A percentile compares a stretch with the other conserved stretches of the same genome.
Evolutionary conservation across 768 basidiomycete genomes (phyloP).

Genomic region (Lactarius hatsudake): DNA sequence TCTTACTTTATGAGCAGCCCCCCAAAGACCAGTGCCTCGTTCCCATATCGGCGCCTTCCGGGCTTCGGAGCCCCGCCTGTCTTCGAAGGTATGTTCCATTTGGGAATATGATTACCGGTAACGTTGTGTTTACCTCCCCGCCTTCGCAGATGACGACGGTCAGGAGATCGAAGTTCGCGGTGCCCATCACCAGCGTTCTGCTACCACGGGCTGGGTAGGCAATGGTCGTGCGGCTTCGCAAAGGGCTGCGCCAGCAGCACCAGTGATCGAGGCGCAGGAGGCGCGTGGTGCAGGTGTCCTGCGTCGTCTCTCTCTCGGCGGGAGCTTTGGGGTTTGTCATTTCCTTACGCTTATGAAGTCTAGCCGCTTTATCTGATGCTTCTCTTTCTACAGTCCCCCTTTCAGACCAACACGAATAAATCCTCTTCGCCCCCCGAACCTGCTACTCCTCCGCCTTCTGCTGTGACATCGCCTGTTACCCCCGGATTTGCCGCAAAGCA

Average conservation of each 20-base stretch:
- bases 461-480: conserved; percentile 1
- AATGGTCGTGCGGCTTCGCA: conserved; percentile 53
- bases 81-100: conserved; percentile 23
- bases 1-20: conserved; percentile 25
- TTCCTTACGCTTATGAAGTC: background rate
- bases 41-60: conserved; percentile 20
- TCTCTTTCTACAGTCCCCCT: conserved; percentile 23
- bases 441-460: conserved; percentile 23
- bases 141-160: conserved; percentile 19
- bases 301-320: conserved; percentile 70
- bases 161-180: conserved; percentile 20
- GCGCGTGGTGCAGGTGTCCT: conserved; percentile 72
- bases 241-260: conserved; percentile 24
- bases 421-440: conserved; percentile 23
- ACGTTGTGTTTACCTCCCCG: background rate
- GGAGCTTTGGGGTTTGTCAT: conserved; percentile 55
- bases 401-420: conserved; percentile 7
- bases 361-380: conserved; percentile 15
- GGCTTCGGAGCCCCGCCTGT: conserved; percentile 21
- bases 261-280: conserved; percentile 41
- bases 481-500: conserved; percentile 12
- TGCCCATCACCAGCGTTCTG: conserved; percentile 44
- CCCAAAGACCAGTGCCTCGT: conserved; percentile 18
- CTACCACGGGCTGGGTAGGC: conserved; percentile 50
- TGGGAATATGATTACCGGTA: background rate